Conservation (phyloP, 257 asterid genomes). For the Solanum pinnatisectum region DNA sequence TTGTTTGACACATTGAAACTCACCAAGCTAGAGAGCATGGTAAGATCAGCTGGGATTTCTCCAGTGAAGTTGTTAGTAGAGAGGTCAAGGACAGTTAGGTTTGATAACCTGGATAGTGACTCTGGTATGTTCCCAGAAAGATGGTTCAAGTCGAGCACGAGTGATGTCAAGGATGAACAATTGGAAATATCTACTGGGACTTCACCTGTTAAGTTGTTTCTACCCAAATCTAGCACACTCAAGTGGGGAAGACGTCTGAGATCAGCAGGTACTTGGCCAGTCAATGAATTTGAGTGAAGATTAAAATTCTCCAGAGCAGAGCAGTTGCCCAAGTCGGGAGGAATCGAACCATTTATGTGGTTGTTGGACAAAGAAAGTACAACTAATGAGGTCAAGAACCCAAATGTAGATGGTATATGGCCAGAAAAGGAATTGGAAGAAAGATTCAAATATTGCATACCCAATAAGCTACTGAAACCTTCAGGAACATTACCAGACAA, state of each 20-base stretch:
- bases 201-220: constrained; percentile 48
- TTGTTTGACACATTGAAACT: constrained; percentile 49
- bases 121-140: constrained; percentile 32
- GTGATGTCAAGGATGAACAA: constrained; percentile 39
- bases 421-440: constrained; percentile 59
- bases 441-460: constrained; percentile 47
- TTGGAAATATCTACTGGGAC: constrained; percentile 44
- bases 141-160: constrained; percentile 34
- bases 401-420: constrained; percentile 50
- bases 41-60: constrained; percentile 42
- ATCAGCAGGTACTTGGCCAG: constrained; percentile 40
- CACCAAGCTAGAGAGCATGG: constrained; percentile 31
- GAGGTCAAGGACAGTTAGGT: constrained; percentile 22
- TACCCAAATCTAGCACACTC: constrained; percentile 46
- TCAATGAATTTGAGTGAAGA: constrained; percentile 44
- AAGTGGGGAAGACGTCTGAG: constrained; percentile 35
- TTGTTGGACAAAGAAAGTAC: constrained; percentile 53
- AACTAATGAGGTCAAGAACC: constrained; percentile 47
- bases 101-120: constrained; percentile 17
- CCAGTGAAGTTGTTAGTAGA: constrained; percentile 39
- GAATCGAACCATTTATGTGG: constrained; percentile 43
- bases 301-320: constrained; percentile 39
- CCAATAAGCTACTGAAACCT: constrained; percentile 61
- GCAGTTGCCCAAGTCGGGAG: constrained; percentile 53
- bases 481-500: constrained; percentile 52